Evolutionary conservation across 1,284 basidiomycete genomes (phyloP), one percentile per base, ranked within the genome.

Genomic region (Papiliotrema fonsecae): DNA sequence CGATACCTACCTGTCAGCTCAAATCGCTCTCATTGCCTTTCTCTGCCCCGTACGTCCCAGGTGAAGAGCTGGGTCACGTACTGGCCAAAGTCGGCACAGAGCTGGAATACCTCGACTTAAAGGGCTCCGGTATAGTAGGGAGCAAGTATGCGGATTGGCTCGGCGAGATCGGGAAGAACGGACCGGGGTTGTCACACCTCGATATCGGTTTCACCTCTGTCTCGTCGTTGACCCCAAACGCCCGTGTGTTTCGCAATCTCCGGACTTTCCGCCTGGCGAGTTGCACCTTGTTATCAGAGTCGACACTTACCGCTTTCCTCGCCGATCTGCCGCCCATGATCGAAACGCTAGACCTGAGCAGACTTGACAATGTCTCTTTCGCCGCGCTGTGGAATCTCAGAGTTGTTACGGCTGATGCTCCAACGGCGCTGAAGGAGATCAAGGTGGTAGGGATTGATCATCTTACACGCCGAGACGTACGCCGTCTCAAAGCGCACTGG

Each of bases 371-470:
- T 43, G 45, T 65, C 18, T 28, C 58, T 3, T 55, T 61, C 37
- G 26, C 42, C 6, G 55, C 54, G 6, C 45, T 69, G 28, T 45
- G 45, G 44, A 43, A 38, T 26, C 40, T 68, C 31, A 42, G 48
- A 14, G 65, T 64, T 9, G 49, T 55, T 1, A 21, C 11, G 18
- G 18, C 6, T 25, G 28, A 19, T 13, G 41, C 41, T 7, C 53
- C 56, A 6, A 61, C 59, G 1, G 25, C 35, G 6, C 42, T 70
- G 18, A 46, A 45, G n/a, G 54, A 61, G 25, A 56, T 70, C 46
- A 61, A 59, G 25, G 42, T 70, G 7, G 57, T 64, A 0, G 68
- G 66, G 2, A 67, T 68, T 31, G 68, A 70, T 53, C 57, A 64
- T 51, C 54, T 70, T 32, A 70, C 68, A 1, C 48, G 61, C 9